A percentile compares a stretch with the other conserved stretches of the same genome.
Evolutionary conservation across 2,329 filamentous ascomycete genomes (phyloP).

Genomic region (Cercospora sesami): DNA sequence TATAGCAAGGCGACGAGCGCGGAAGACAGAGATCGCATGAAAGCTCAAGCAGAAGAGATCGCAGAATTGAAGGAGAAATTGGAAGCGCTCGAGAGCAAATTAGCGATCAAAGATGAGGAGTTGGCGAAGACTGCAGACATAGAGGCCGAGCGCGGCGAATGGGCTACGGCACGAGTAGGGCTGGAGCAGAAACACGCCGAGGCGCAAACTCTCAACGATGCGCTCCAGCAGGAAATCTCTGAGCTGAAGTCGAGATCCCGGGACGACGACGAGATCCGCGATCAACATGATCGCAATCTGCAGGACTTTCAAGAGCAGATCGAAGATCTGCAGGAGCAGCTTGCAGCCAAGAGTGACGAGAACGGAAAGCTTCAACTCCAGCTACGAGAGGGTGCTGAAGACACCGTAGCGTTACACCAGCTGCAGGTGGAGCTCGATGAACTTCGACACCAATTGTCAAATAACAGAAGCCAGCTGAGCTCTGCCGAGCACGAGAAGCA

Average conservation of each 20-base stretch:
- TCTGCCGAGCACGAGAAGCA: constrained; percentile 63
- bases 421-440: constrained; percentile 26
- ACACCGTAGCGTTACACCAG: constrained; percentile 41
- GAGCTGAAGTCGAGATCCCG: constrained; percentile 56
- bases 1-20: constrained; percentile 37
- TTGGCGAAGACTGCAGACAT: constrained; percentile 16
- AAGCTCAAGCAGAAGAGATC: constrained; percentile 79
- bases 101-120: constrained; percentile 68
- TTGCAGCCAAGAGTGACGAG: constrained; percentile 56
- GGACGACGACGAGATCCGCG: constrained; percentile 29
- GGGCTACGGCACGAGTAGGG: constrained; percentile 61
- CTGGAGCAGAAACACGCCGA: constrained; percentile 49
- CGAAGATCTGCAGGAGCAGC: constrained; percentile 36
- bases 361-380: constrained; percentile 40
- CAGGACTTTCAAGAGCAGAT: constrained; percentile 27
- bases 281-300: constrained; percentile 30
- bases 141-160: constrained; percentile 31
- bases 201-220: constrained; percentile 70
- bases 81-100: constrained; percentile 65
- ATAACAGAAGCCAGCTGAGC: constrained; percentile 26
- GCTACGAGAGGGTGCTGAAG: constrained; percentile 42
- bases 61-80: constrained; percentile 73
- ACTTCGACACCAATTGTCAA: constrained; percentile 21
- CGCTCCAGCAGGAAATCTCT: constrained; percentile 76
- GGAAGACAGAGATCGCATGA: constrained; percentile 67